Conservation (phyloP, 1,139 yeast genomes). For the Nakaseomyces bracarensis region DNA sequence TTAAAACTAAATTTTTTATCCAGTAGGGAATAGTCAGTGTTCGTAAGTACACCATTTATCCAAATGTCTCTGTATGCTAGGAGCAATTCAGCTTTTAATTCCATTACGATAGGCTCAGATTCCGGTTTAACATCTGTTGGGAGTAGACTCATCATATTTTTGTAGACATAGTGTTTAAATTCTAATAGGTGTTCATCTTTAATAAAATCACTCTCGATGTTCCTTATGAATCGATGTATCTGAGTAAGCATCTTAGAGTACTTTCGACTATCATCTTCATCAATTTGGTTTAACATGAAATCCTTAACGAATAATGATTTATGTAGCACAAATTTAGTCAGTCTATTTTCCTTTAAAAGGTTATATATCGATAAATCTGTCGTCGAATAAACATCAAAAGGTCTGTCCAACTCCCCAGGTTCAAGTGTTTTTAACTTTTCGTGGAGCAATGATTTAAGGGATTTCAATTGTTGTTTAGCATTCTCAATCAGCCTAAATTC, state of each 20-base stretch:
- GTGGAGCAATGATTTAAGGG: constrained; percentile 14
- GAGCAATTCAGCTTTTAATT: constrained; percentile 23
- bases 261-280: constrained; percentile 7
- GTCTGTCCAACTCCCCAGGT: constrained; percentile 21
- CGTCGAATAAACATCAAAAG: constrained; percentile 13
- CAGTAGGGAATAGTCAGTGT: constrained; percentile 16
- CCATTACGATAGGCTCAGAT: not conserved
- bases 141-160: not conserved
- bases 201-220: constrained; percentile 14
- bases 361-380: constrained; percentile 12
- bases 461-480: constrained; percentile 19
- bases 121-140: not conserved
- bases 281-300: constrained; percentile 16
- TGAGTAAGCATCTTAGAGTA: constrained; percentile 1
- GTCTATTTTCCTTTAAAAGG: constrained; percentile 13
- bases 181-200: constrained; percentile 15
- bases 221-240: constrained; percentile 9
- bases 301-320: constrained; percentile 22
- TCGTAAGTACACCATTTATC: constrained; percentile 24
- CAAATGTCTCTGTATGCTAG: constrained; percentile 27
- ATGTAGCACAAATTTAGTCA: constrained; percentile 18
- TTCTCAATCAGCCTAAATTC: constrained; percentile 24
- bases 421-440: constrained; percentile 11
- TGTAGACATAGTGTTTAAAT: constrained; percentile 18
- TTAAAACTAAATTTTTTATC: constrained; percentile 12